phyloP scores from a whole-genome alignment of 1,284 basidiomycete species.

The Pseudozyma sp. region DNA sequence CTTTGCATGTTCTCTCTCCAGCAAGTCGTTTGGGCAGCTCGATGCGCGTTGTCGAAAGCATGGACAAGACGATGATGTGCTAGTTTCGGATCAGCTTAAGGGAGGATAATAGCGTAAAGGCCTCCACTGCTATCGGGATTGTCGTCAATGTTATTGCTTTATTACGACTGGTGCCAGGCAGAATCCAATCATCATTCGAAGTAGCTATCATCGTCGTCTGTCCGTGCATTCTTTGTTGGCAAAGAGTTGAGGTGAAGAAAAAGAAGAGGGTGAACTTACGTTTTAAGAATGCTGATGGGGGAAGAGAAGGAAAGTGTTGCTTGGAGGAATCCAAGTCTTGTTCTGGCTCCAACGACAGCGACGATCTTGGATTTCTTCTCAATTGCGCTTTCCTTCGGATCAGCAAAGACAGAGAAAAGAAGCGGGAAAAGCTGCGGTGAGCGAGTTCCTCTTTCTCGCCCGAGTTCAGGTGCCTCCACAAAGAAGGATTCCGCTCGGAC shows the following conservation, averaged over 20 bases:
- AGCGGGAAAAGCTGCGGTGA: conserved; percentile 21
- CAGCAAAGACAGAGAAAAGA: neutral
- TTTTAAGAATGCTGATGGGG: conserved; percentile 19
- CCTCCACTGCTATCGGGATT: conserved; percentile 52
- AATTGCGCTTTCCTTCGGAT: neutral
- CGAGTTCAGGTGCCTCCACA: conserved; percentile 21
- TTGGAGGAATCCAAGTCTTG: neutral
- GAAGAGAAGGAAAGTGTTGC: neutral
- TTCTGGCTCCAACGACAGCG: neutral
- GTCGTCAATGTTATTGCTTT: conserved; percentile 54
- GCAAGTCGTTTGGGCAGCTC: neutral
- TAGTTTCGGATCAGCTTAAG: conserved; percentile 42
- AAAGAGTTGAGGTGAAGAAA: neutral
- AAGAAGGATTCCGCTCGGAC: conserved; percentile 1
- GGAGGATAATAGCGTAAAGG: conserved; percentile 57
- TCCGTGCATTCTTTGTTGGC: neutral
- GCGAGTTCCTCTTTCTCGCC: conserved; percentile 13
- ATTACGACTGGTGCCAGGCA: conserved; percentile 60
- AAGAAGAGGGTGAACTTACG: conserved; percentile 20
- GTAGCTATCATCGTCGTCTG: too few species aligned
- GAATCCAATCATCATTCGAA: conserved; percentile 57
- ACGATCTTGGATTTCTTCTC: neutral
- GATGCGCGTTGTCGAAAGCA: neutral
- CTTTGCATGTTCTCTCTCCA: neutral
- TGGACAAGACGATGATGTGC: too few species aligned